Evolutionary conservation across 306 rosid genomes (phyloP), one percentile per base, ranked within the genome.

Genomic region (Pyrus betulifolia): DNA sequence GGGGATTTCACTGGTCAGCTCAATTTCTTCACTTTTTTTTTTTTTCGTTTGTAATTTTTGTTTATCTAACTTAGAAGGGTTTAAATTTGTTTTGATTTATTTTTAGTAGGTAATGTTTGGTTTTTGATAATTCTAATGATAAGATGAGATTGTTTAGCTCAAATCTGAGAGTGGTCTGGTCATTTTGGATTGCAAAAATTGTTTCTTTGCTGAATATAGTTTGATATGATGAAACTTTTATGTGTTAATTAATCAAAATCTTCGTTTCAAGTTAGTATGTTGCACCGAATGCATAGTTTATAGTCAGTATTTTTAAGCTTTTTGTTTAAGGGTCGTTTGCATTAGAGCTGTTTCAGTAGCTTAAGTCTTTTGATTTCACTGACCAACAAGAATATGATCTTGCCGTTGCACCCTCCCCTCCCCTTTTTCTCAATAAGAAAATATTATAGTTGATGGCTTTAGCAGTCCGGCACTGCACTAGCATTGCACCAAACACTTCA

Each of bases 1-100:
- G 99, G 84, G 88, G 88, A 97, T 95, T 86, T 89, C 93, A 2
- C 96, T 90, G 99, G 99, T 95, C 71, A 70, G 35, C 11, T 71
- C 25, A 22, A 59, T 76, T 70, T 19, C 1, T 40, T 28, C 5
- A 54, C 54, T 64, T 49, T 66, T 30, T 33, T 5, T 5, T 1
- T 17, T 21, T 66, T 23, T 23, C 28, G 17, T 49, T 42, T 18
- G 35, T 22, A 38, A 58, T 30, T 38, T 25, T 76, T 13, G 72
- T 74, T 71, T 80, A 79, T 83, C 82, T 61, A 72, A 17, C 54
- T 6, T 8, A 1, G 11, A 38, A 4, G 28, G 25, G 21, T 69
- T 22, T 69, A 18, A 13, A 23, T 44, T 69, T 44, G 46, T 65
- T 33, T 31, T 44, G 45, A 8, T 3, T 31, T 31, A 18, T 6